Evolutionary conservation across 768 basidiomycete genomes (phyloP).

Genomic region (Mycena kentingensis): DNA sequence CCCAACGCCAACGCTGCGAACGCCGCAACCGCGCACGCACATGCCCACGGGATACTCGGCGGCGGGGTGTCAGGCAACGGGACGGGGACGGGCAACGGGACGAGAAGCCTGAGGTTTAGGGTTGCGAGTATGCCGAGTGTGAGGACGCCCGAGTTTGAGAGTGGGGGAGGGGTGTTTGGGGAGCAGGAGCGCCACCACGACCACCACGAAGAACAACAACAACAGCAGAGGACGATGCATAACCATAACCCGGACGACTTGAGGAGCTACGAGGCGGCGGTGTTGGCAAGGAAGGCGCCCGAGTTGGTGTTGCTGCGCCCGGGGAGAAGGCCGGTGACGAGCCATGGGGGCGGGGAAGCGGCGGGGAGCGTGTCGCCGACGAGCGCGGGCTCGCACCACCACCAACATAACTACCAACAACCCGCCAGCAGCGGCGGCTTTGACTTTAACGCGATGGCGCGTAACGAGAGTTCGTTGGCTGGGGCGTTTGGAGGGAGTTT

Average conservation of each 20-base stretch:
- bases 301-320: conserved; percentile 42
- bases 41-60: conserved; percentile 3
- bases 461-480: conserved; percentile 10
- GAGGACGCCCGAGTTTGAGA: conserved; percentile 58
- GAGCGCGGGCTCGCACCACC: conserved; percentile 40
- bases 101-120: conserved; percentile 43
- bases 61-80: not conserved
- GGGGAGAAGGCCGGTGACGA: conserved; percentile 52
- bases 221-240: conserved; percentile 42
- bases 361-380: conserved; percentile 39
- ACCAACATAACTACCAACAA: not conserved
- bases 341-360: conserved; percentile 27
- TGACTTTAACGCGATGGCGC: conserved; percentile 9
- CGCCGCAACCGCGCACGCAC: not conserved
- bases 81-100: not conserved
- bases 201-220: conserved; percentile 23
- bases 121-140: conserved; percentile 70
- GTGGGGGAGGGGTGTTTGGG: conserved; percentile 21
- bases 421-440: not conserved
- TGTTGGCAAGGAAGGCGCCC: conserved; percentile 66
- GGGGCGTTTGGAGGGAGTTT: conserved; percentile 15
- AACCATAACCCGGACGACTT: conserved; percentile 62
- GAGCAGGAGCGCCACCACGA: conserved; percentile 15
- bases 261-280: conserved; percentile 72
- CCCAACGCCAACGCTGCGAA: conserved; percentile 9